These are phyloP conservation scores for Hygrophorus pudorinus DNA, from an alignment of 768 basidiomycete genomes.

Conservation along the genomic window DNA sequence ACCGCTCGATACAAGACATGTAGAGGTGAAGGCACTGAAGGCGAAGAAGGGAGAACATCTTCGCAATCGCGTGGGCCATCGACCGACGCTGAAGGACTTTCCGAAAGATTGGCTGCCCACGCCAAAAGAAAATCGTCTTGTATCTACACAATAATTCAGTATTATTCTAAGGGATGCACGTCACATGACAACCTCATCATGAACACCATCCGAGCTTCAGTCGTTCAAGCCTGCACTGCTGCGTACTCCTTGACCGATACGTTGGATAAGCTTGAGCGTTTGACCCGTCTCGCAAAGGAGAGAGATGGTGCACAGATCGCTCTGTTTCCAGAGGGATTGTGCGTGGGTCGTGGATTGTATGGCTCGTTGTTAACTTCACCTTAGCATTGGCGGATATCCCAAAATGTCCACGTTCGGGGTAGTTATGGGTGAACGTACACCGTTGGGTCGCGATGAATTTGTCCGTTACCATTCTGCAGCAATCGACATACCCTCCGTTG, in stretches of 20 bases:
- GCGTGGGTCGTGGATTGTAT: constrained; percentile 11
- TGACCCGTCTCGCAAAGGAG: constrained; percentile 35
- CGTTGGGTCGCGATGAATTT: constrained; percentile 49
- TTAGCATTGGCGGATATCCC: constrained; percentile 50
- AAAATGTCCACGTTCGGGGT: constrained; percentile 45
- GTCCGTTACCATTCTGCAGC: constrained; percentile 44
- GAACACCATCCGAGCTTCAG: constrained; percentile 36
- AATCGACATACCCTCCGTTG: constrained; percentile 45
- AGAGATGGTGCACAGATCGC: constrained; percentile 37
- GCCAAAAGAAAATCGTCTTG: background rate
- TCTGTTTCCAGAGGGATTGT: constrained; percentile 55
- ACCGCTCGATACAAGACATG: constrained; percentile 76
- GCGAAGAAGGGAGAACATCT: constrained; percentile 65
- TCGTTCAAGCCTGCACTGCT: constrained; percentile 41
- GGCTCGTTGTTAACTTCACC: too few species aligned
- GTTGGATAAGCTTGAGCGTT: constrained; percentile 36
- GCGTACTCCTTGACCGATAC: constrained; percentile 36
- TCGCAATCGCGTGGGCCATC: constrained; percentile 37
- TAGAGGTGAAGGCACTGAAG: constrained; percentile 62
- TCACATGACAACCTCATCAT: too few species aligned
- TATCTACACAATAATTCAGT: background rate
- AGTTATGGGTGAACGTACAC: constrained; percentile 38
- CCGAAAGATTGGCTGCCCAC: constrained; percentile 75
- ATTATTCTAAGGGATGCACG: background rate
- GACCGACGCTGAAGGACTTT: constrained; percentile 70